These are phyloP conservation scores for Teunomyces cretensis DNA, from an alignment of 805 yeast species.

Conservation along the genomic window DNA sequence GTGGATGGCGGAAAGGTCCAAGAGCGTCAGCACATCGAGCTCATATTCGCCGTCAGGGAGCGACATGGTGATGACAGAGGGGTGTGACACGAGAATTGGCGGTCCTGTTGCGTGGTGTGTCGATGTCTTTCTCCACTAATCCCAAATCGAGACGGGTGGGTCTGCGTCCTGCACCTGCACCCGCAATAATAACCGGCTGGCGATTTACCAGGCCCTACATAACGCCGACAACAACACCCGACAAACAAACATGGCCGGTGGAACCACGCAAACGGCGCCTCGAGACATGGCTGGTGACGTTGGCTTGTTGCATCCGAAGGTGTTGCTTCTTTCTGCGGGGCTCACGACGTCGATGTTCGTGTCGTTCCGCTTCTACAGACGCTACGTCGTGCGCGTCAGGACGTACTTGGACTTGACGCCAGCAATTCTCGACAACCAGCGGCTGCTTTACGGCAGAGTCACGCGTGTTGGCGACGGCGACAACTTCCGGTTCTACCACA, in stretches of 20 bases:
- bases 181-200: no score
- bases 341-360: constrained; percentile 27
- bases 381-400: constrained; percentile 33
- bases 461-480: constrained; percentile 96
- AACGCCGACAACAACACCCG: no score
- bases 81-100: no score
- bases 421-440: constrained; percentile 26
- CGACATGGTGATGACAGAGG: constrained; percentile 27
- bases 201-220: no score
- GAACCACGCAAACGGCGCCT: no score
- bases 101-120: no score
- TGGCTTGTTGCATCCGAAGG: constrained; percentile 36
- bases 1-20: constrained; percentile 10
- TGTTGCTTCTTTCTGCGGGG: constrained; percentile 37
- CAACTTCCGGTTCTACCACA: constrained; percentile 86
- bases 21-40: constrained; percentile 22
- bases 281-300: background rate
- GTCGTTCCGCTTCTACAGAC: constrained; percentile 29
- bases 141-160: no score
- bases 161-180: no score
- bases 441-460: constrained; percentile 59
- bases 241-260: no score
- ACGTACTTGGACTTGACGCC: constrained; percentile 41
- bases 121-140: no score
- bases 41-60: constrained; percentile 46